Conservation (phyloP, 495 filamentous ascomycete genomes). For the Aspergillus campestris region DNA sequence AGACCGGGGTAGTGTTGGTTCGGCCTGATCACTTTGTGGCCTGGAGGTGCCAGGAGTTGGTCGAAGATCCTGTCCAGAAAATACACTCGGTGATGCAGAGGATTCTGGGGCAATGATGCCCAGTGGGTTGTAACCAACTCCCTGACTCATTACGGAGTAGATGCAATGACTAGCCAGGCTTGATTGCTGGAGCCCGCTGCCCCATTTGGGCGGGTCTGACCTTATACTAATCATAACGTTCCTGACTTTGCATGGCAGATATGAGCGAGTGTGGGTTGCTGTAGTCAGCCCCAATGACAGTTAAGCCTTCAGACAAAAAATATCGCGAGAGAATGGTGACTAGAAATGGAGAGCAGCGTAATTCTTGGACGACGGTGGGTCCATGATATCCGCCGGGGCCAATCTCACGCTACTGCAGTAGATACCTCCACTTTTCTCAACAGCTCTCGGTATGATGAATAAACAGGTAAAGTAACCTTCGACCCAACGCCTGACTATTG, state of each 20-base stretch:
- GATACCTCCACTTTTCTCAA: too few relatives aligned
- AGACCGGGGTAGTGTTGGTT: too few relatives aligned
- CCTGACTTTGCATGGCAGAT: slow-evolving; percentile 9
- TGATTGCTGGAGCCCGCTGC: too few relatives aligned
- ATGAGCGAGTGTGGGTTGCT: slow-evolving; percentile 3
- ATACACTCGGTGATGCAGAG: too few relatives aligned
- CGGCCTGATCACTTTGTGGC: too few relatives aligned
- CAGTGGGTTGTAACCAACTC: too few relatives aligned
- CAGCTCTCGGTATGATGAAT: slow-evolving; percentile 4
- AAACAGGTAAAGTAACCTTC: slow-evolving; percentile 7
- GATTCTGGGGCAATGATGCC: too few relatives aligned
- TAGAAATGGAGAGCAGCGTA: background rate
- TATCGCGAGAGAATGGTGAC: background rate
- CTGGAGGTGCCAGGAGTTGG: too few relatives aligned
- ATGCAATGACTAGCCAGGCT: slow-evolving; percentile 2
- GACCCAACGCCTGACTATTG: slow-evolving; percentile 6
- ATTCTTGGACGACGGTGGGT: background rate
- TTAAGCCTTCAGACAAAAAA: background rate
- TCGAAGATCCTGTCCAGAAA: too few relatives aligned
- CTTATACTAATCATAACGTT: slow-evolving; percentile 9
- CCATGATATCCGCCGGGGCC: background rate
- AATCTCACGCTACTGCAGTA: background rate
- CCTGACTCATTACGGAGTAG: slow-evolving; percentile 8
- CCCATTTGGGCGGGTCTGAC: slow-evolving; percentile 5
- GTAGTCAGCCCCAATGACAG: background rate